phyloP scores from a whole-genome alignment of 257 asterid genomes.

The Perilla frutescens region DNA sequence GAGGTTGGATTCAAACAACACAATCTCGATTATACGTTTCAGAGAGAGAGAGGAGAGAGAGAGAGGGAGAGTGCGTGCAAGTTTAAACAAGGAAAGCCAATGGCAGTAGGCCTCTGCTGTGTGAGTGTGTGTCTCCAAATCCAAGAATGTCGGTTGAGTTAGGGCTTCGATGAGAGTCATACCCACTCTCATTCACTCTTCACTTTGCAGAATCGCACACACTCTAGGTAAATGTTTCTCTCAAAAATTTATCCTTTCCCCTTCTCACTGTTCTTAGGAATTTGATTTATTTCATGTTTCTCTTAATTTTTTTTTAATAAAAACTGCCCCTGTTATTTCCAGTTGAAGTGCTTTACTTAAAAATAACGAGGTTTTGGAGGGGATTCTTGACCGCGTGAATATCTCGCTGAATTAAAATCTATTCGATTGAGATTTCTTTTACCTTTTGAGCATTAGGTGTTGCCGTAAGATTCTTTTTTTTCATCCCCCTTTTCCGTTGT shows the following conservation, averaged over 20 bases:
- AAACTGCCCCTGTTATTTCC: neutral
- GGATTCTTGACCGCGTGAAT: slow-evolving; percentile 2
- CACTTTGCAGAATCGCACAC: slow-evolving; percentile 28
- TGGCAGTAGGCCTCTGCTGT: neutral
- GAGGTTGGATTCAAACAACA: neutral
- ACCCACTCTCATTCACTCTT: slow-evolving; percentile 7
- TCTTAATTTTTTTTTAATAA: neutral
- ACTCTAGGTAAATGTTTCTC: neutral
- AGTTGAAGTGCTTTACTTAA: slow-evolving; percentile 1
- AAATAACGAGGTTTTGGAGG: slow-evolving; percentile 1
- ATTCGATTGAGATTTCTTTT: slow-evolving; percentile 11
- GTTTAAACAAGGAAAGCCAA: slow-evolving; percentile 1
- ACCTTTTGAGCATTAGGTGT: slow-evolving; percentile 11
- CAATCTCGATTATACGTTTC: no score
- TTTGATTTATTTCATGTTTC: neutral
- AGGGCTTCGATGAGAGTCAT: slow-evolving; percentile 41
- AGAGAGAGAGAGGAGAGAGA: no score
- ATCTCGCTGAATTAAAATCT: slow-evolving; percentile 11
- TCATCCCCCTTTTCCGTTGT: neutral
- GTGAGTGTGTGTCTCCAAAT: neutral
- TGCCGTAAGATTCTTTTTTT: neutral
- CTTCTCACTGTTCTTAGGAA: no score
- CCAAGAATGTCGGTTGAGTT: slow-evolving; percentile 26
- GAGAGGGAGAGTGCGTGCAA: neutral
- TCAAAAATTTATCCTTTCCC: neutral